Evolutionary conservation across 2,329 filamentous ascomycete genomes (phyloP), one percentile per base, ranked within the genome.

Genomic region (Mycosphaerella sp.): DNA sequence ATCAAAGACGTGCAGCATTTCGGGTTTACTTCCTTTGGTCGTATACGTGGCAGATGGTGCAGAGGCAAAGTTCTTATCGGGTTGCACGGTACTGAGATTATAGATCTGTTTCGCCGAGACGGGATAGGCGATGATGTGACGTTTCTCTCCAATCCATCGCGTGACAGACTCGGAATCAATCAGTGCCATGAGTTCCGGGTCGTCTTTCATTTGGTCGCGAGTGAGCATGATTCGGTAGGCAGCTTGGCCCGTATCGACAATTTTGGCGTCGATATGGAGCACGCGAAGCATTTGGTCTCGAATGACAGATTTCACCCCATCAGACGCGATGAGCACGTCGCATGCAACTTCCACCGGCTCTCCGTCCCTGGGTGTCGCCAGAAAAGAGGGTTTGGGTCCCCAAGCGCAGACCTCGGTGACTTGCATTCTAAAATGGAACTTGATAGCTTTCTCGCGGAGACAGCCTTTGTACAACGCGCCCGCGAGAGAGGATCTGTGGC

Each of bases 181-280:
- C 8, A 89, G 75, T n/a, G 71, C 75, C 47, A 84, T 72, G 42
- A 89, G 73, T 57, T 87, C 84, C 0, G 84, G 77, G 59, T 89
- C 85, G 17, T 78, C 59, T 50, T 75, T 69, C 79, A 90, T 85
- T 52, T 84, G 75, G 27, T 80, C 76, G 10, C 86, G 79, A 1
- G 77, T 79, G 14, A 90, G 75, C 79, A 90, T 85, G 68, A 90
- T 87, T 10, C 86, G 80, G 71, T 90, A 90, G 2, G 85, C 85
- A 0, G 87, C 86, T 70, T 89, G 84, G 3, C 84, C 81, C 0
- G 86, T 88, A 57, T 87, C 84, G 53, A 81, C 73, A 59, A 84
- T 79, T 48, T 79, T 73, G 17, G 77, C 77, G 5, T 70, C 67
- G 55, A 76, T 71, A 39, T 75, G 73, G 1, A 80, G 69, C 37